phyloP scores from a whole-genome alignment of 306 rosid species.

The Rosa chinensis region DNA sequence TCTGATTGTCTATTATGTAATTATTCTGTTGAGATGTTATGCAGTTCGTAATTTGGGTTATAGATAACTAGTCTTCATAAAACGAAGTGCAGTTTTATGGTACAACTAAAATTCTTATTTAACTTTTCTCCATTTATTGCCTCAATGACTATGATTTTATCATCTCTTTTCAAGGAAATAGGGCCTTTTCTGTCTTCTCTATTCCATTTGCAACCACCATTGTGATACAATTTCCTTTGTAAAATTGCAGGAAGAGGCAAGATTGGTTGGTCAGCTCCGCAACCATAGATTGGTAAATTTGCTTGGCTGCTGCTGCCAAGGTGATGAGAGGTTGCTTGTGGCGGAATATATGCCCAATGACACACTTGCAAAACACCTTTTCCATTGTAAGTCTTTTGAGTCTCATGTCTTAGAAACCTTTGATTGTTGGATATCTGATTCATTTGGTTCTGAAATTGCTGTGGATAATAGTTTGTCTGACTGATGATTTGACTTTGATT shows the following conservation, averaged over 20 bases:
- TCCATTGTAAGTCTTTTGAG: conserved; percentile 54
- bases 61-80: background rate
- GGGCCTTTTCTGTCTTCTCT: background rate
- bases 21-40: background rate
- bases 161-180: background rate
- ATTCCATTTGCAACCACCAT: background rate
- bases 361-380: conserved; percentile 82
- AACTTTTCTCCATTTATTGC: background rate
- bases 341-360: conserved; percentile 81
- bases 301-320: conserved; percentile 76
- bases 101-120: background rate
- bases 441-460: background rate
- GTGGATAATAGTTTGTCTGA: background rate
- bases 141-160: background rate
- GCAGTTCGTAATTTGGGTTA: background rate
- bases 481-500: background rate
- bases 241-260: conserved; percentile 65
- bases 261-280: conserved; percentile 79
- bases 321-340: conserved; percentile 80
- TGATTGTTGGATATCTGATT: background rate
- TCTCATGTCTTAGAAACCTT: background rate
- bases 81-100: background rate
- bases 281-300: conserved; percentile 68
- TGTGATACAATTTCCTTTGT: conserved; percentile 14
- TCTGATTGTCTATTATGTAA: too few species aligned